These are phyloP conservation scores for Aspergillus tanneri DNA, from an alignment of 2,329 filamentous ascomycete genomes.

Conservation along the genomic window DNA sequence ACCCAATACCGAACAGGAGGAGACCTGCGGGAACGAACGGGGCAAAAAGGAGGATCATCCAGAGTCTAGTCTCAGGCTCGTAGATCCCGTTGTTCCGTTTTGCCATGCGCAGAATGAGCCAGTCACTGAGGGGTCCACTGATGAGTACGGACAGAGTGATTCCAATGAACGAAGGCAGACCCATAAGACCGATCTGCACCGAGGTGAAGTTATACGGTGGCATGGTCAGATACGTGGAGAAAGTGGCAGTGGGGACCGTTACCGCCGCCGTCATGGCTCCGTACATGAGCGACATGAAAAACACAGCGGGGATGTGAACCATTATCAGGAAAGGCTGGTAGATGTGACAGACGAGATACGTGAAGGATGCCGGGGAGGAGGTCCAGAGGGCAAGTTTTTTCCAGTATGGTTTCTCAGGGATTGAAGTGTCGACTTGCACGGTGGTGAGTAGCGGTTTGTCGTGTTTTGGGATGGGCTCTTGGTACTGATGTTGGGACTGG, in stretches of 20 bases:
- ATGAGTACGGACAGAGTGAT: slow-evolving; percentile 34
- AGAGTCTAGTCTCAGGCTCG: slow-evolving; percentile 49
- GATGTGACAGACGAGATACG: slow-evolving; percentile 23
- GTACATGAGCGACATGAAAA: slow-evolving; percentile 42
- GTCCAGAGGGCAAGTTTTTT: slow-evolving; percentile 43
- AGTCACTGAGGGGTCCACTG: slow-evolving; percentile 39
- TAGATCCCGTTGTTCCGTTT: slow-evolving; percentile 42
- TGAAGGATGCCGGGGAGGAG: slow-evolving; percentile 4
- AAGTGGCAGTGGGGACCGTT: slow-evolving; percentile 38
- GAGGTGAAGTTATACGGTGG: slow-evolving; percentile 44
- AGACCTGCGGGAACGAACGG: not conserved
- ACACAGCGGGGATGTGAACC: slow-evolving; percentile 50
- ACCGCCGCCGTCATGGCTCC: slow-evolving; percentile 39
- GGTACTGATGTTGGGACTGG: too few species aligned
- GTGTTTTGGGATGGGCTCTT: slow-evolving; percentile 2
- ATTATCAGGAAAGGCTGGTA: slow-evolving; percentile 34
- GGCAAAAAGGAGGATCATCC: slow-evolving; percentile 19
- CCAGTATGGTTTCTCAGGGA: slow-evolving; percentile 32
- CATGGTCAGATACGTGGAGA: slow-evolving; percentile 37
- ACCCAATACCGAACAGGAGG: slow-evolving; percentile 1
- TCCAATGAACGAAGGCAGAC: slow-evolving; percentile 43
- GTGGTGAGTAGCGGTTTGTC: too few species aligned
- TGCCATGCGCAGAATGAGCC: slow-evolving; percentile 36
- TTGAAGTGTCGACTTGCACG: not conserved
- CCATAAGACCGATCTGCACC: slow-evolving; percentile 41